Percentiles rank a stretch among this genome's conserved stretches.
These are phyloP conservation scores for Hirschfeldia incana DNA, from an alignment of 345 rosid genomes.

Conservation along the genomic window DNA sequence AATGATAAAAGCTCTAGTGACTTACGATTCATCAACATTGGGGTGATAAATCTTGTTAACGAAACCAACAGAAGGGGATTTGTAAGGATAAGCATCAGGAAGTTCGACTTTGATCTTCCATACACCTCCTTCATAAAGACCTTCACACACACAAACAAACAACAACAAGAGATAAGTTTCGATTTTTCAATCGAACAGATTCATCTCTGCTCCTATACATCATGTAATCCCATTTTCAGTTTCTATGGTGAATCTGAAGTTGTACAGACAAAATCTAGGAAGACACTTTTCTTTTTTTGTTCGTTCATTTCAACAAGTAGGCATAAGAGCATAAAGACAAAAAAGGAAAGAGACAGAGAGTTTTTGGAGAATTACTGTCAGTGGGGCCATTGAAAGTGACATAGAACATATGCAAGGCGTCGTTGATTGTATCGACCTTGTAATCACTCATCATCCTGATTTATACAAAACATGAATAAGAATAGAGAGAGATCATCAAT, in stretches of 20 bases:
- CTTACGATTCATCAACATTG: constrained; percentile 74
- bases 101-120: constrained; percentile 93
- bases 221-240: no score
- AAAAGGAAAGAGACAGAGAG: background rate
- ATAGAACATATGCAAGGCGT: constrained; percentile 60
- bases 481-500: constrained; percentile 1
- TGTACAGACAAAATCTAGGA: background rate
- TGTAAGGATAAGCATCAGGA: constrained; percentile 89
- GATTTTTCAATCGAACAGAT: background rate
- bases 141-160: constrained; percentile 38
- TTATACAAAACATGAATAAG: background rate
- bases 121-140: constrained; percentile 86
- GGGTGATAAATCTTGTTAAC: constrained; percentile 82
- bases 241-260: constrained; percentile 8
- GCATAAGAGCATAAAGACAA: background rate
- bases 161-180: background rate
- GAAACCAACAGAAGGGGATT: constrained; percentile 63
- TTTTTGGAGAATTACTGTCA: constrained; percentile 48
- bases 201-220: background rate
- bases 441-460: constrained; percentile 76
- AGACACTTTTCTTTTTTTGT: background rate
- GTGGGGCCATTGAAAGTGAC: constrained; percentile 71
- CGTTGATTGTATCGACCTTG: constrained; percentile 70
- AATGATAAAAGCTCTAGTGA: background rate
- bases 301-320: constrained; percentile 27